phyloP scores from a whole-genome alignment of 2,329 filamentous ascomycete species.

The Pseudogymnoascus sp. region DNA sequence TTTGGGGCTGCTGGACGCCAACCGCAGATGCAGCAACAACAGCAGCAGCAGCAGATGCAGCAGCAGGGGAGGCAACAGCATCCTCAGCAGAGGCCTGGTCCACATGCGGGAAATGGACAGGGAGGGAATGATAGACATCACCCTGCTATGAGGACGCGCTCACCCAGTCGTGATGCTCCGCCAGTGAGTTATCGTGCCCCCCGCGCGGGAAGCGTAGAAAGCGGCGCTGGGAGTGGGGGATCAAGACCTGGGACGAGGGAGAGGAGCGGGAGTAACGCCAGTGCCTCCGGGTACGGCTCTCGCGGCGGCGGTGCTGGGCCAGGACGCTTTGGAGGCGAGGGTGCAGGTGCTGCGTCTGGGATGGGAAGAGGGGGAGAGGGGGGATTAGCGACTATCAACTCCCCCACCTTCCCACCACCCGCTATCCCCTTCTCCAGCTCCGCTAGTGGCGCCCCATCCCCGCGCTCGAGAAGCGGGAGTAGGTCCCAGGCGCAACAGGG shows the following conservation, averaged over 20 bases:
- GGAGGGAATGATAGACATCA: neutral
- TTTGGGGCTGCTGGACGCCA: neutral
- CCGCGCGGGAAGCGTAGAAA: neutral
- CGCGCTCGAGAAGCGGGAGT: constrained; percentile 24
- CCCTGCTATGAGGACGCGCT: neutral
- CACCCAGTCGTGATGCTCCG: neutral
- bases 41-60: neutral
- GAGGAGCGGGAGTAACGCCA: neutral
- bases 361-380: constrained; percentile 9
- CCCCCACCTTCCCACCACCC: constrained; percentile 17
- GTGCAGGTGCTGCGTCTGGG: no score
- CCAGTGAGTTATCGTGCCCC: neutral
- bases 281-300: neutral
- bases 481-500: constrained; percentile 20
- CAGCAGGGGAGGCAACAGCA: neutral
- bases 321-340: no score
- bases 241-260: neutral
- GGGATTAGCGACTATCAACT: constrained; percentile 19
- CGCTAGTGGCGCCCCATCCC: neutral
- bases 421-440: constrained; percentile 16
- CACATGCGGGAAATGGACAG: neutral
- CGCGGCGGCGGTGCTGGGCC: no score
- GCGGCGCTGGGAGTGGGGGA: neutral
- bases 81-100: neutral
- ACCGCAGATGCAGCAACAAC: neutral